A percentile compares a stretch with the other conserved stretches of the same genome.
phyloP scores from a whole-genome alignment of 1,139 yeast species.

The Taphrina wiesneri region DNA sequence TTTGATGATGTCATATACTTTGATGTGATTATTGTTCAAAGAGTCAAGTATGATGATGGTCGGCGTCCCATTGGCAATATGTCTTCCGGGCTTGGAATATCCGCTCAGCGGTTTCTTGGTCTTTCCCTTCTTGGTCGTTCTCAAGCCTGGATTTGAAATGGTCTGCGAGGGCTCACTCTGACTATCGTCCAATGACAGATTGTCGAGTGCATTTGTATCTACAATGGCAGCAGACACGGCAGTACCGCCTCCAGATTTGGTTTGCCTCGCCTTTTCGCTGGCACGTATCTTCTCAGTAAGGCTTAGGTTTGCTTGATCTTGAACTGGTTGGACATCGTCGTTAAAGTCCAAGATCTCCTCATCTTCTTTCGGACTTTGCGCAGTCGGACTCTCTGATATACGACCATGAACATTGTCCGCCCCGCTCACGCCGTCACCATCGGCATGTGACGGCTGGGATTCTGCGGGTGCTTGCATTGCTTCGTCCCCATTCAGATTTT shows the following conservation, averaged over 20 bases:
- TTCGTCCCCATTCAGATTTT: neutral
- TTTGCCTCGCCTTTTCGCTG: neutral
- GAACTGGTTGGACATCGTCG: neutral
- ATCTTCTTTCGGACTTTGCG: neutral
- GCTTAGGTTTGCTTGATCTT: neutral
- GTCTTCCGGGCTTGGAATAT: slow-evolving; percentile 24
- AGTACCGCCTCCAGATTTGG: neutral
- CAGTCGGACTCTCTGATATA: neutral
- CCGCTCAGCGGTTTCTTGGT: neutral
- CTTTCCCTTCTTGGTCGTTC: neutral
- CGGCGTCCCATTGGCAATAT: slow-evolving; percentile 44
- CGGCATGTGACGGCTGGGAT: neutral
- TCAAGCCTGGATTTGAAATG: neutral
- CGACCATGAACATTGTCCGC: neutral
- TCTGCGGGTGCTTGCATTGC: neutral
- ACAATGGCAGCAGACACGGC: neutral
- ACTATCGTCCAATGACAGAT: slow-evolving; percentile 1
- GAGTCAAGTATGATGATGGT: slow-evolving; percentile 79
- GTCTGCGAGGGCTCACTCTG: slow-evolving; percentile 4
- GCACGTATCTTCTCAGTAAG: slow-evolving; percentile 4
- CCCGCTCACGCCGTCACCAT: neutral
- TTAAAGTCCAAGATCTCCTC: neutral
- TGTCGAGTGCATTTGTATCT: neutral
- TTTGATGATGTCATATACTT: slow-evolving; percentile 59
- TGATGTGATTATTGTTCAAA: slow-evolving; percentile 58